Percentiles rank a stretch among this genome's conserved stretches.
These are phyloP conservation scores for Talaromyces sp. DNA, from an alignment of 2,329 filamentous ascomycete species.

Conservation along the genomic window DNA sequence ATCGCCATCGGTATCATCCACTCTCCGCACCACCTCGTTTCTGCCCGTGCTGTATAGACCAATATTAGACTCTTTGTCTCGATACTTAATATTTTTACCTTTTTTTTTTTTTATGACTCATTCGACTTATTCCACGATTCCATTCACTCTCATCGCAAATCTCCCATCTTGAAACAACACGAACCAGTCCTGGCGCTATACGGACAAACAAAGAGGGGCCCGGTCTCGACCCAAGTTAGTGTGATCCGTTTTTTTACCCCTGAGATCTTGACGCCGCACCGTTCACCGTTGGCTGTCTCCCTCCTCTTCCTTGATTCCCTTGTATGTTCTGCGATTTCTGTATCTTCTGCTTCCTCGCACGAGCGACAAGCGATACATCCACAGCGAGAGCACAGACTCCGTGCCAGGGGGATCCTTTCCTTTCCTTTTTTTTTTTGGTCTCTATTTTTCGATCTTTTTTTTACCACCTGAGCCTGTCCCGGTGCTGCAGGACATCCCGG, in stretches of 20 bases:
- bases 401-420: conserved; percentile 14
- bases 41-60: background rate
- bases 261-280: conserved; percentile 5
- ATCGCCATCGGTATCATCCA: conserved; percentile 27
- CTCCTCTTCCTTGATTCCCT: background rate
- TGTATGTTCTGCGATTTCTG: background rate
- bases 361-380: background rate
- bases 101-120: no score
- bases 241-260: conserved; percentile 12
- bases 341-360: conserved; percentile 11
- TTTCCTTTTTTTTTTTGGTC: background rate
- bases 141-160: background rate
- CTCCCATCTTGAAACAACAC: background rate
- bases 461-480: conserved; percentile 23
- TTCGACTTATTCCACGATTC: no score
- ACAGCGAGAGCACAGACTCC: conserved; percentile 19
- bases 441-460: conserved; percentile 7
- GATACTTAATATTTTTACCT: background rate
- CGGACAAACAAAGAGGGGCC: conserved; percentile 1
- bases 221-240: conserved; percentile 11
- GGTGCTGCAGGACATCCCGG: conserved; percentile 30
- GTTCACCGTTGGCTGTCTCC: background rate
- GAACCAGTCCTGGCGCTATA: background rate
- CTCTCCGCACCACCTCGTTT: conserved; percentile 8
- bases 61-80: no score